Percentiles rank a stretch among this genome's conserved stretches.
Evolutionary conservation across 305 asterid species (phyloP).

Genomic region (Andrographis paniculata): DNA sequence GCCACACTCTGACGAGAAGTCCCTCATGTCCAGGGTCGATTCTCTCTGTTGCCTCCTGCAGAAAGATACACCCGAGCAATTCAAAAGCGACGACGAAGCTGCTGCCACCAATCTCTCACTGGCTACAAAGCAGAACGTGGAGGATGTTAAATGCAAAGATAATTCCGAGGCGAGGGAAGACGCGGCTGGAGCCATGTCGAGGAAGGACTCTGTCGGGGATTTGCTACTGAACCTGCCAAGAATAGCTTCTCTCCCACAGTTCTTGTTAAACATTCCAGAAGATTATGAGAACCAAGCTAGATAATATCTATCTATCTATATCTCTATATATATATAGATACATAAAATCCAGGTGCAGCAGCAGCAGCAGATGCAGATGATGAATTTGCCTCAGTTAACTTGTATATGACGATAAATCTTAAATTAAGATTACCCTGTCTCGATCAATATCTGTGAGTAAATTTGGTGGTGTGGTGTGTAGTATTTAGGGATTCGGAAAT

Average conservation of each 20-base stretch:
- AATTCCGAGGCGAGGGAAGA: constrained; percentile 22
- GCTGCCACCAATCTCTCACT: constrained; percentile 12
- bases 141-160: constrained; percentile 11
- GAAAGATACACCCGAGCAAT: constrained; percentile 36
- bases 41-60: constrained; percentile 92
- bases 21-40: constrained; percentile 72
- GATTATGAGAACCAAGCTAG: constrained; percentile 47
- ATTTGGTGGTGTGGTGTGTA: too few relatives aligned
- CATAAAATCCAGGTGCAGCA: too few relatives aligned
- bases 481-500: constrained; percentile 44
- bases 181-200: constrained; percentile 37
- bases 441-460: too few relatives aligned
- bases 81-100: constrained; percentile 27
- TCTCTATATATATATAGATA: constrained; percentile 4
- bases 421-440: too few relatives aligned
- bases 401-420: too few relatives aligned
- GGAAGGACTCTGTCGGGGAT: constrained; percentile 71
- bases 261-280: constrained; percentile 42
- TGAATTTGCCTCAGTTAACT: too few relatives aligned
- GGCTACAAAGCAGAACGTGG: constrained; percentile 21
- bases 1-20: constrained; percentile 63
- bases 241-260: constrained; percentile 59
- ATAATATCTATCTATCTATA: constrained; percentile 19
- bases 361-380: too few relatives aligned
- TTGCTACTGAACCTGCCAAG: constrained; percentile 50